Base-by-base conservation (phyloP, 2,329 filamentous ascomycete species). In the Monilinia laxa region DNA sequence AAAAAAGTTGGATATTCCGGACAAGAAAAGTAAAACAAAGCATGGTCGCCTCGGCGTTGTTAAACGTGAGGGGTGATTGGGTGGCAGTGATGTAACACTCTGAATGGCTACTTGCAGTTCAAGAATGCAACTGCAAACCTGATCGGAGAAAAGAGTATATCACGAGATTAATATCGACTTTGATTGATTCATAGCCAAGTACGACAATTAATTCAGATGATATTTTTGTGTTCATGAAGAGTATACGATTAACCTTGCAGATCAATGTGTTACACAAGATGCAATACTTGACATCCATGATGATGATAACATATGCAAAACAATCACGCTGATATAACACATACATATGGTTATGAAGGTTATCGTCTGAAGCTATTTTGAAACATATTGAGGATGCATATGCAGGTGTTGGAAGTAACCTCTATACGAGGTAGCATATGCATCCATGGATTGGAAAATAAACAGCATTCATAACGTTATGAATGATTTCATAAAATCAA, bases 281-380 rank as follows among this genome's bases (percentile, higher is more conserved):
- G 42, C 11, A 7, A 25, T 47, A 28, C 28, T 28, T 28, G 28
- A 31, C 3, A 31, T 18, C 12, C 6, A n/a, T 47, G 18, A 47
- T 49, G 18, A 47, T 49, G 52, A 35, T 31, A 12, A 12, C 7
- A 31, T 35, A 54, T 54, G 28, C 9, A 35, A 6, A 28, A 2
- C n/a, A 20, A 35, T 20, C 52, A 40, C 23, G n/a, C 54, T 25
- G 54, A 35, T 56, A 23, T 25, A 40, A 25, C 0, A 12, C 7
- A 23, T 25, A 3, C 7, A 18, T 5, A 12, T 51, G 4, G 1
- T 0, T 51, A 18, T 51, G 12, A 51, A 38, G 45, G 57, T 51
- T 60, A 28, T 60, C 58, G 14, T 60, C 28, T 60, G 58, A 60
- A 38, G 28, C 20, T 7, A 51, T 25, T 18, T 23, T 51, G 45